Conservation (phyloP, 352 stramenopile genomes). For the Pythium insidiosum region DNA sequence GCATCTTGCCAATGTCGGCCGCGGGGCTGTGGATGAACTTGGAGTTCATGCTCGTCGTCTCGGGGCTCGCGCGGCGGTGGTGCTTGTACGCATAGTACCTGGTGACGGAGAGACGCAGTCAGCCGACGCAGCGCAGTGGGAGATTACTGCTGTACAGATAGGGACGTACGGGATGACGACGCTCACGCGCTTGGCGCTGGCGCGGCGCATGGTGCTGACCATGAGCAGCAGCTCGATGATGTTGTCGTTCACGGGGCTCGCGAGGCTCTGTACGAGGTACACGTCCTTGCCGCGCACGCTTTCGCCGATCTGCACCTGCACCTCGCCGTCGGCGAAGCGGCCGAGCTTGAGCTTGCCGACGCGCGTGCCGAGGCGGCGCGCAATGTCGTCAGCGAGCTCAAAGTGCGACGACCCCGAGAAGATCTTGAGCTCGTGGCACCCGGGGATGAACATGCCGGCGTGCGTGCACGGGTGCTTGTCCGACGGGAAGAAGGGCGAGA, state of each 20-base stretch:
- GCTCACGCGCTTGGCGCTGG: constrained; percentile 91
- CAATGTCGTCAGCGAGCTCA: constrained; percentile 87
- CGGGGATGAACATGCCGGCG: constrained; percentile 88
- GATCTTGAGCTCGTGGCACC: constrained; percentile 91
- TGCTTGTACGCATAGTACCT: constrained; percentile 92
- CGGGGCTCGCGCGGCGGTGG: constrained; percentile 78
- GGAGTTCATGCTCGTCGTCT: constrained; percentile 86
- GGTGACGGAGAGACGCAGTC: background rate
- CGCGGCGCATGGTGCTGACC: constrained; percentile 90
- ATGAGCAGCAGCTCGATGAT: constrained; percentile 94
- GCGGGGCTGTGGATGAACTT: constrained; percentile 88
- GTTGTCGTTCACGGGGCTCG: constrained; percentile 91
- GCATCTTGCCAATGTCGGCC: constrained; percentile 88
- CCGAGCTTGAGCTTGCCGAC: constrained; percentile 86
- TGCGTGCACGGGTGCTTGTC: constrained; percentile 89
- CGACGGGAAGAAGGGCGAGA: constrained; percentile 85
- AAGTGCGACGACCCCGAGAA: constrained; percentile 90
- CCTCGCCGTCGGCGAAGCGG: constrained; percentile 90
- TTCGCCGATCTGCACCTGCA: constrained; percentile 90
- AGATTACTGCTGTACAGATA: no score
- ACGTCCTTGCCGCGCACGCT: constrained; percentile 91
- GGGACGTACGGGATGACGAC: constrained; percentile 85
- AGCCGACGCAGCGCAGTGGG: background rate
- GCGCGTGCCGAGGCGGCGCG: constrained; percentile 74
- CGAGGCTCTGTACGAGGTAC: constrained; percentile 91